phyloP scores from a whole-genome alignment of 2,329 filamentous ascomycete genomes.

The Diplodia scrobiculata region DNA sequence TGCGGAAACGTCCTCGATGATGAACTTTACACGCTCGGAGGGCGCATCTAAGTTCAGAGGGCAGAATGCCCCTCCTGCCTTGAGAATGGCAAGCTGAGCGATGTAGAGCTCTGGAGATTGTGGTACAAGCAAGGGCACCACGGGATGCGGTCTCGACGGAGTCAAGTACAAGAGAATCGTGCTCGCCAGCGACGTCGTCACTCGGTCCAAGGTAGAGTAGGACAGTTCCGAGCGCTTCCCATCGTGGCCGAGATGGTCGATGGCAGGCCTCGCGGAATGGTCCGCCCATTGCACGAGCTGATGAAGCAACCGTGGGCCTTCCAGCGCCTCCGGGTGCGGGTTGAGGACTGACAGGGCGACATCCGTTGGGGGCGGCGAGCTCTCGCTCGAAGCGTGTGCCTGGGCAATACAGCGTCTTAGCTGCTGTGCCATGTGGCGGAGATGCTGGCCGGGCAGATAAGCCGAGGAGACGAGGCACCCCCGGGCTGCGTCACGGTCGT shows the following conservation, averaged over 20 bases:
- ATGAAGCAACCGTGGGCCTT: slow-evolving; percentile 62
- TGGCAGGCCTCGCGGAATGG: slow-evolving; percentile 51
- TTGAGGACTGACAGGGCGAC: slow-evolving; percentile 60
- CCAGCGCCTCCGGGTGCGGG: slow-evolving; percentile 53
- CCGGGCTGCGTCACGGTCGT: slow-evolving; percentile 14
- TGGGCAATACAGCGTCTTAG: slow-evolving; percentile 25
- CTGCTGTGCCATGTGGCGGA: slow-evolving; percentile 28
- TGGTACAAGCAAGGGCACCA: slow-evolving; percentile 76
- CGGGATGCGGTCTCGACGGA: slow-evolving; percentile 39
- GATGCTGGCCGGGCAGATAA: slow-evolving; percentile 26
- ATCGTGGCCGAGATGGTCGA: slow-evolving; percentile 63
- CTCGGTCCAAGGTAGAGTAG: slow-evolving; percentile 64
- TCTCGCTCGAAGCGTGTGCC: slow-evolving; percentile 3
- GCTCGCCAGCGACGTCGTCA: slow-evolving; percentile 59
- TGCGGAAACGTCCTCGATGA: slow-evolving; percentile 74
- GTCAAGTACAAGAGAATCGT: slow-evolving; percentile 49
- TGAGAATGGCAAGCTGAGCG: slow-evolving; percentile 73
- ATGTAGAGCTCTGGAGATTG: slow-evolving; percentile 79
- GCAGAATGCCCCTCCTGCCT: slow-evolving; percentile 82
- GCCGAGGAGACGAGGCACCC: slow-evolving; percentile 18
- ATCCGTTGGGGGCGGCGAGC: slow-evolving; percentile 1
- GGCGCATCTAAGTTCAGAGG: slow-evolving; percentile 80
- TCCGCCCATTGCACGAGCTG: slow-evolving; percentile 59
- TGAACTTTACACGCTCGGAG: slow-evolving; percentile 74
- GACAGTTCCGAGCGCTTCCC: slow-evolving; percentile 55